A percentile compares a stretch with the other conserved stretches of the same genome.
Evolutionary conservation across 306 rosid species (phyloP).

Genomic region (Rubus parviflorus): DNA sequence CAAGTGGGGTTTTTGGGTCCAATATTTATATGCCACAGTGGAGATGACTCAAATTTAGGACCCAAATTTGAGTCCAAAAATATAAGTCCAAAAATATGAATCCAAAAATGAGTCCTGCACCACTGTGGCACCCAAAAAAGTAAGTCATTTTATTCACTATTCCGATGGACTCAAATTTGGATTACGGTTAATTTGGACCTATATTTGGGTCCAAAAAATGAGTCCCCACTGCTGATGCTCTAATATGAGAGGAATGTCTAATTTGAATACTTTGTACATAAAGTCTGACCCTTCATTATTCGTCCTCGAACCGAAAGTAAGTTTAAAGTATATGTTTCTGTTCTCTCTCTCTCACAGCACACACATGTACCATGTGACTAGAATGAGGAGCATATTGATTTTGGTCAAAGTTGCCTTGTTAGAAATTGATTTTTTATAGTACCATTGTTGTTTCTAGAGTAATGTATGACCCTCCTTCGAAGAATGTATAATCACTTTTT

Average conservation of each 20-base stretch:
- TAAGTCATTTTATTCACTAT: too few species aligned
- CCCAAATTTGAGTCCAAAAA: too few species aligned
- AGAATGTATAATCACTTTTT: not conserved
- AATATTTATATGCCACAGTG: too few species aligned
- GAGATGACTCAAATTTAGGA: too few species aligned
- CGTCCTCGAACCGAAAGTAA: not conserved
- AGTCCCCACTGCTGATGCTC: too few species aligned
- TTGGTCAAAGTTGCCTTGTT: not conserved
- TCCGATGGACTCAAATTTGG: too few species aligned
- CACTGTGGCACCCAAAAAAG: too few species aligned
- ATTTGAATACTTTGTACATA: not conserved
- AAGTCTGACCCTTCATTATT: not conserved
- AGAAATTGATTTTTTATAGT: not conserved
- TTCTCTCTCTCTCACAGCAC: not conserved
- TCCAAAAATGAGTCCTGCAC: too few species aligned
- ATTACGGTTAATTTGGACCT: too few species aligned
- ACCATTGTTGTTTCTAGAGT: not conserved
- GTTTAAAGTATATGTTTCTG: not conserved
- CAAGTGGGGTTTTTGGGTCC: too few species aligned
- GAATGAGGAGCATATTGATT: not conserved
- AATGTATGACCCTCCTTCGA: not conserved
- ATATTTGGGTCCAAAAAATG: too few species aligned
- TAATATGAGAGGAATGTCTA: constrained; percentile 4
- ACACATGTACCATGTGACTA: not conserved
- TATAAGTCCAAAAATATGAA: too few species aligned